Conservation (phyloP, 805 yeast species). For the Sporopachydermia quercuum region DNA sequence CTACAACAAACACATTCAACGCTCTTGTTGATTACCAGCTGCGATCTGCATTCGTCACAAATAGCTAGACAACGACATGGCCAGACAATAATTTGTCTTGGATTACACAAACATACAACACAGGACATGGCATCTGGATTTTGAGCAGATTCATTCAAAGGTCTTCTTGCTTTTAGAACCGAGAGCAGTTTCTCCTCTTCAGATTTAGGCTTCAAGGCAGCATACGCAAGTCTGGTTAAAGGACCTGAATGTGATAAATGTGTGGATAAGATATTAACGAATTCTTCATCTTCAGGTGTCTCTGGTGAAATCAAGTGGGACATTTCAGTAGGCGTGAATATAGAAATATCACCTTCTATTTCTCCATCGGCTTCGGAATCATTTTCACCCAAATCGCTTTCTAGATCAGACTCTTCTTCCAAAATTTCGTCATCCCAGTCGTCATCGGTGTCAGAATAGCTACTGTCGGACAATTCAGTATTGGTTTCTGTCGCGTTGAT, state of each 20-base stretch:
- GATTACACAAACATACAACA: slow-evolving; percentile 67
- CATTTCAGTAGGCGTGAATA: slow-evolving; percentile 14
- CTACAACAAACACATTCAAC: slow-evolving; percentile 80
- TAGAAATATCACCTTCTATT: slow-evolving; percentile 3
- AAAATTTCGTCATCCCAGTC: neutral
- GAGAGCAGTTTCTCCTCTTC: slow-evolving; percentile 10
- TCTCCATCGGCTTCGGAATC: slow-evolving; percentile 12
- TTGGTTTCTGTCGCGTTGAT: neutral
- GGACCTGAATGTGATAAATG: slow-evolving; percentile 12
- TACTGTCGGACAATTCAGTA: neutral
- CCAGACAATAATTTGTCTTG: slow-evolving; percentile 74
- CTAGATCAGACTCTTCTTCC: slow-evolving; percentile 13
- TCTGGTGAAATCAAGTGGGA: slow-evolving; percentile 13
- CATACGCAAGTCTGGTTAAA: neutral
- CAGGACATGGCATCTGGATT: slow-evolving; percentile 29
- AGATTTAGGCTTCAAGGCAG: slow-evolving; percentile 2
- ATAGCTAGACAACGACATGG: slow-evolving; percentile 85
- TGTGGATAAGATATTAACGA: slow-evolving; percentile 16
- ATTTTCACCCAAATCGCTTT: slow-evolving; percentile 18
- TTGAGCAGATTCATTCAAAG: slow-evolving; percentile 4
- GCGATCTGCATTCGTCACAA: slow-evolving; percentile 70
- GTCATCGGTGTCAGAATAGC: slow-evolving; percentile 4
- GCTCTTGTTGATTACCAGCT: slow-evolving; percentile 57
- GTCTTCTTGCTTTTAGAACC: slow-evolving; percentile 5
- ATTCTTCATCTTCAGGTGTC: slow-evolving; percentile 13